A percentile compares a stretch with the other conserved stretches of the same genome.
Conservation (phyloP, 768 basidiomycete species). For the Cyclocybe cylindracea region DNA sequence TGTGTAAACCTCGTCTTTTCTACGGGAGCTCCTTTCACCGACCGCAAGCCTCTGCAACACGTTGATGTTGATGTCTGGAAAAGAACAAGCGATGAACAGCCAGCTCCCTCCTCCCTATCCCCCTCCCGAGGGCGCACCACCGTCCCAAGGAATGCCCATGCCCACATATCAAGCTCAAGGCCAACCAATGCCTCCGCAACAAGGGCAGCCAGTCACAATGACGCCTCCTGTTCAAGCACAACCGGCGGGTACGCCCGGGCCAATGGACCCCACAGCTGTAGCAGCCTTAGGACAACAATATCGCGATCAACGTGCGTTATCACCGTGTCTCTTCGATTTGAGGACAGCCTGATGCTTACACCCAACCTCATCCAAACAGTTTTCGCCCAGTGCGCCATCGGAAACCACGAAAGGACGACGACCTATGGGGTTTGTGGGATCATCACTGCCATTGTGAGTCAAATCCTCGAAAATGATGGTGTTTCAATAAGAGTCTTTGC, state of each 20-base stretch:
- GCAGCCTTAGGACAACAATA: slow-evolving; percentile 2
- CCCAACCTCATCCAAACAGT: slow-evolving; percentile 2
- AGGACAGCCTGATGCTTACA: not conserved
- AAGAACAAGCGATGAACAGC: too few species aligned
- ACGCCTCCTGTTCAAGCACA: not conserved
- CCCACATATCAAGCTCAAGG: too few species aligned
- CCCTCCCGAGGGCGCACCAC: too few species aligned
- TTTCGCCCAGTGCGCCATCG: slow-evolving; percentile 20
- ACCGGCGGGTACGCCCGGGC: not conserved
- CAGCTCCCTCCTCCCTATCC: too few species aligned
- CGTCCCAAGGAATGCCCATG: too few species aligned
- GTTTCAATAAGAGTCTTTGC: not conserved
- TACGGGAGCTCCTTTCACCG: too few species aligned
- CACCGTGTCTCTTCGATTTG: not conserved
- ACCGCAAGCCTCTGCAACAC: too few species aligned
- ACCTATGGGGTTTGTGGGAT: slow-evolving; percentile 24
- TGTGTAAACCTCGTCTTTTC: too few species aligned
- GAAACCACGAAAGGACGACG: slow-evolving; percentile 20
- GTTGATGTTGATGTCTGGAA: too few species aligned
- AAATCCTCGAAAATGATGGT: not conserved
- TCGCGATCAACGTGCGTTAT: slow-evolving; percentile 7
- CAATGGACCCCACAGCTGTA: not conserved
- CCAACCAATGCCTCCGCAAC: too few species aligned
- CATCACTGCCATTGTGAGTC: slow-evolving; percentile 25
- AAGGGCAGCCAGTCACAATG: not conserved